Conservation (phyloP, 257 asterid genomes). For the Anisodus tanguticus region DNA sequence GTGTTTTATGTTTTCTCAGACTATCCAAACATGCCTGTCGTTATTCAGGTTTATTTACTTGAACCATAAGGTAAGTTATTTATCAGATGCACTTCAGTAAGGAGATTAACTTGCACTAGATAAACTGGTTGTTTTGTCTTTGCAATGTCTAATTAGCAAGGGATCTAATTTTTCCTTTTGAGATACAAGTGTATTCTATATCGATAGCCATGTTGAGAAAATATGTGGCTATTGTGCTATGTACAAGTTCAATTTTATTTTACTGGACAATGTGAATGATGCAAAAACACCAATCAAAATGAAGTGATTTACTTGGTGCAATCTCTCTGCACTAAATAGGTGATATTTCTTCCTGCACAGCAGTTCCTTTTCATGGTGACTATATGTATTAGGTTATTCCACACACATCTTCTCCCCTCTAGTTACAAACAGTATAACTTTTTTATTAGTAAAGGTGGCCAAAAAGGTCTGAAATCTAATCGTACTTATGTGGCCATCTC, state of each 20-base stretch:
- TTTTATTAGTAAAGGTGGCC: background rate
- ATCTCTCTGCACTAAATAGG: background rate
- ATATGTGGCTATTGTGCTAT: background rate
- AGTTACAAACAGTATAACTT: background rate
- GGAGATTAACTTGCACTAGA: background rate
- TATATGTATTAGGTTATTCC: background rate
- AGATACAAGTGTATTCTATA: background rate
- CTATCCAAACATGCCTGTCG: background rate
- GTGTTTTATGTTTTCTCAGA: background rate
- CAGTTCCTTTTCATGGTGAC: background rate
- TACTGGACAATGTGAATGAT: background rate
- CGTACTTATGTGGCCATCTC: background rate
- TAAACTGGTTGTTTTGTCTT: background rate
- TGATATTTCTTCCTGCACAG: background rate
- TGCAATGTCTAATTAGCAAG: background rate
- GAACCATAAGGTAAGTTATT: background rate
- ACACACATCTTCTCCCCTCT: background rate
- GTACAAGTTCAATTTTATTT: background rate
- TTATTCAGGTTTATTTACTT: background rate
- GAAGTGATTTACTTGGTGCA: background rate
- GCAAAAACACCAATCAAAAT: constrained; percentile 8
- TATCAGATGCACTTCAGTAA: background rate
- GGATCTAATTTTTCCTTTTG: background rate
- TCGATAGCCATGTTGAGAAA: background rate
- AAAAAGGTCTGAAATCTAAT: background rate